Conservation (phyloP, 208 protist genomes). For the Trypanosomatidae sp. region DNA sequence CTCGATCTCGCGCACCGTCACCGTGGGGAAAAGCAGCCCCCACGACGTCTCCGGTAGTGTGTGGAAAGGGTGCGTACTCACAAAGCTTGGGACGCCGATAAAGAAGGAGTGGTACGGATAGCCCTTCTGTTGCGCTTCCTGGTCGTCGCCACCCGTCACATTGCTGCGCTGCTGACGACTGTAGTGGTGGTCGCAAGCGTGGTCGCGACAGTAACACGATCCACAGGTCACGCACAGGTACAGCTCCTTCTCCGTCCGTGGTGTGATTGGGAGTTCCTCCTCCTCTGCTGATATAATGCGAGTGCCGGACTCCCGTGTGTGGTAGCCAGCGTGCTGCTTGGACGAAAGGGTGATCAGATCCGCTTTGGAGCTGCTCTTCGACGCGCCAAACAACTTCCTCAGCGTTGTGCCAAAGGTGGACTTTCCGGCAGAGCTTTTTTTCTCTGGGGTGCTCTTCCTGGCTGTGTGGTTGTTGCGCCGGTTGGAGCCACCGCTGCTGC, state of each 20-base stretch:
- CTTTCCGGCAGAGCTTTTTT: slow-evolving; percentile 20
- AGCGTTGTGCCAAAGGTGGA: slow-evolving; percentile 13
- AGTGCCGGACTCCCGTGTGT: slow-evolving; percentile 14
- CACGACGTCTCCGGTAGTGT: slow-evolving; percentile 31
- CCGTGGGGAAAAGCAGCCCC: slow-evolving; percentile 57
- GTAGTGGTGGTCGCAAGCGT: slow-evolving; percentile 57
- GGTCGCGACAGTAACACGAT: slow-evolving; percentile 65
- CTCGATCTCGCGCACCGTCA: slow-evolving; percentile 38
- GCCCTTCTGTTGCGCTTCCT: slow-evolving; percentile 20
- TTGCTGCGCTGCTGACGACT: slow-evolving; percentile 30
- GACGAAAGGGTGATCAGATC: slow-evolving; percentile 9
- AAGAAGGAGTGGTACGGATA: slow-evolving; percentile 71
- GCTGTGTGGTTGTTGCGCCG: background rate
- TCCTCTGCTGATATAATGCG: slow-evolving; percentile 35
- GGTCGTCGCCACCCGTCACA: slow-evolving; percentile 6
- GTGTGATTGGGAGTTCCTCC: slow-evolving; percentile 47
- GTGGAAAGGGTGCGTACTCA: slow-evolving; percentile 44
- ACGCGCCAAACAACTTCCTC: slow-evolving; percentile 28
- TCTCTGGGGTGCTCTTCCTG: slow-evolving; percentile 10
- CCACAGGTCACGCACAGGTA: slow-evolving; percentile 75
- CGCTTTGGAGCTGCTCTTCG: slow-evolving; percentile 22
- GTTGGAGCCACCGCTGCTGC: background rate
- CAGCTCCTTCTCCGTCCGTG: slow-evolving; percentile 52
- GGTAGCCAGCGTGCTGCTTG: slow-evolving; percentile 2
- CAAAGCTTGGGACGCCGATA: slow-evolving; percentile 51